Conservation (phyloP, 768 basidiomycete genomes). For the Lactifluus rugatus region DNA sequence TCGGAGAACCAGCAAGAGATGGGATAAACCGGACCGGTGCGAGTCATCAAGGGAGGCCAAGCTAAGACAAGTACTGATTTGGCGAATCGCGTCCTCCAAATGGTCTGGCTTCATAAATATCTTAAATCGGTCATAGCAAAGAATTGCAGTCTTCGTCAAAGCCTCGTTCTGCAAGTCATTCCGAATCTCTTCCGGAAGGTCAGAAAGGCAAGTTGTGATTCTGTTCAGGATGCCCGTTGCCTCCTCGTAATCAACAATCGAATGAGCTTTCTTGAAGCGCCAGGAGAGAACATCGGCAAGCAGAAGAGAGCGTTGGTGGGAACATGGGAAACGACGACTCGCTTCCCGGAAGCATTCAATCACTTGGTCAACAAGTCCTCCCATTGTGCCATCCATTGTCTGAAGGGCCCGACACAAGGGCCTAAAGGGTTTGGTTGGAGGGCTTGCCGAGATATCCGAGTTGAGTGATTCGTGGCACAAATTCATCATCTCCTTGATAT, state of each 20-base stretch:
- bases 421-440: background rate
- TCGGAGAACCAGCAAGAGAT: too few species aligned
- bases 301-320: background rate
- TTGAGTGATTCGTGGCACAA: background rate
- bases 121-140: background rate
- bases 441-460: background rate
- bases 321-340: background rate
- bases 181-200: background rate
- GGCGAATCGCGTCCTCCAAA: background rate
- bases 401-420: background rate
- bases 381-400: too few species aligned
- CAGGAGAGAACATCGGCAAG: background rate
- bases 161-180: background rate
- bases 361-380: background rate
- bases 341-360: background rate
- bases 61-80: background rate
- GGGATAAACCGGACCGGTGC: background rate
- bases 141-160: background rate
- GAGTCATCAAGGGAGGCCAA: background rate
- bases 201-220: background rate
- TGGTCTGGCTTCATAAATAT: background rate
- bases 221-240: background rate
- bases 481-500: background rate
- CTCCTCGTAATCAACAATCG: background rate
- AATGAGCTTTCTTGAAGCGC: background rate